Evolutionary conservation across 352 stramenopile genomes (phyloP).

Genomic region (Phytophthora constricta): DNA sequence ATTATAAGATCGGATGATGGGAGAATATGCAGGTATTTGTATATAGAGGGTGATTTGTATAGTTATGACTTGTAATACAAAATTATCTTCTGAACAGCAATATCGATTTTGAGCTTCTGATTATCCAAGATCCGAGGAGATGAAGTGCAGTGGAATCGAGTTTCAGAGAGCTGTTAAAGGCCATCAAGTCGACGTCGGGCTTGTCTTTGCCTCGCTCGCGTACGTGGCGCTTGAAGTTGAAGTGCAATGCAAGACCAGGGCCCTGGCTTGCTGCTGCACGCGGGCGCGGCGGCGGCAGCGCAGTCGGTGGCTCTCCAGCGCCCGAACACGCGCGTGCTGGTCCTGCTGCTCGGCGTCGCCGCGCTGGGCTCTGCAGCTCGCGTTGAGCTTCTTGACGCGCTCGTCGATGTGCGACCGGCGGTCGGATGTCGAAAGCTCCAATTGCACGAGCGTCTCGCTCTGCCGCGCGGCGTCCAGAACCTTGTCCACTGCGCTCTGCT

Average conservation of each 20-base stretch:
- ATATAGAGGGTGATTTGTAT: too few species aligned
- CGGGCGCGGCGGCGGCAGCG: conserved; percentile 28
- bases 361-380: conserved; percentile 6
- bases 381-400: conserved; percentile 26
- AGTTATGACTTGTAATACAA: too few species aligned
- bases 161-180: background rate
- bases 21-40: too few species aligned
- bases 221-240: conserved; percentile 6
- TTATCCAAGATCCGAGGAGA: too few species aligned
- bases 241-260: conserved; percentile 9
- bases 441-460: conserved; percentile 37
- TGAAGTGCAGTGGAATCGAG: too few species aligned
- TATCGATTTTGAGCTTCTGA: too few species aligned
- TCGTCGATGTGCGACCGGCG: conserved; percentile 15
- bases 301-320: conserved; percentile 4
- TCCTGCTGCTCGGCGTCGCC: conserved; percentile 13
- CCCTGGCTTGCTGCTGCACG: conserved; percentile 29
- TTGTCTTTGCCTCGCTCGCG: background rate
- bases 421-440: conserved; percentile 32
- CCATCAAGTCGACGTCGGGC: too few species aligned
- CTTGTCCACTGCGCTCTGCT: conserved; percentile 10
- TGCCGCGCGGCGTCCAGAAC: conserved; percentile 21
- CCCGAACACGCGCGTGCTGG: conserved; percentile 10
- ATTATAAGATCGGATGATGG: background rate
- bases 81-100: too few species aligned